Base-by-base conservation (phyloP, 192 early-diverging fungal species). In the Oehlia diaphana region DNA sequence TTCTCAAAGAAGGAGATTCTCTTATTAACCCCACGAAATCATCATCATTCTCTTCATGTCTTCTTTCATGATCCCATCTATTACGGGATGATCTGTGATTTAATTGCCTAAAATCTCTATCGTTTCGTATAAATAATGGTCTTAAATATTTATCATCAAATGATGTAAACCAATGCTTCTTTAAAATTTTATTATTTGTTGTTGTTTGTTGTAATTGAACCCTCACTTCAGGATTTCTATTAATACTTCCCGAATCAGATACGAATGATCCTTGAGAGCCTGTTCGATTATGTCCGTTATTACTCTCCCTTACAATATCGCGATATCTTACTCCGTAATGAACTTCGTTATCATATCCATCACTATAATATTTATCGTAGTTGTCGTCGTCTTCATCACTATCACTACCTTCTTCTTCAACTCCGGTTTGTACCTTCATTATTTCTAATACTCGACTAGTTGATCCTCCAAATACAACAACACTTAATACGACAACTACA, bases 381-480 rank as follows among this genome's bases (percentile, higher is more conserved):
- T 42, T 2, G 44, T 47, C 79, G 6, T 82, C 86, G 53, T 89
- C 87, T 16, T 88, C 88, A 7, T 87, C 88, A 35, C 86, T 83
- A 44, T 84, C 84, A n/a, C 78, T 37, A n/a, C 81, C 86, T 4
- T 83, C 85, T n/a, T 90, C 91, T 19, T 83, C 76, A 21, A 91
- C 93, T 9, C 96, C 96, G 0, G 92, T 93, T 50, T 91, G 85
- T 79, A 99, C 94, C 6, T 90, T 89, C 13, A 96, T 84, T 63
- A 90, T 85, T 73, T 92, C 89, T 21, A 99, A 83, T 79, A 96
- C 94, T 53, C 89, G 85, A 31, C 91, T 93, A 2, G 94, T 96
- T 0, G 95, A 95, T 14, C 98, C 97, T 63, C 98, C 98, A 85
- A 99, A 94, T 10, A 96, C 86, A 21, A 95, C 87, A 16, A 99